Percentiles rank a stretch among this genome's conserved stretches.
Evolutionary conservation across 371 early-diverging fungal species (phyloP).

Genomic region (Syncephalastrum monosporum): DNA sequence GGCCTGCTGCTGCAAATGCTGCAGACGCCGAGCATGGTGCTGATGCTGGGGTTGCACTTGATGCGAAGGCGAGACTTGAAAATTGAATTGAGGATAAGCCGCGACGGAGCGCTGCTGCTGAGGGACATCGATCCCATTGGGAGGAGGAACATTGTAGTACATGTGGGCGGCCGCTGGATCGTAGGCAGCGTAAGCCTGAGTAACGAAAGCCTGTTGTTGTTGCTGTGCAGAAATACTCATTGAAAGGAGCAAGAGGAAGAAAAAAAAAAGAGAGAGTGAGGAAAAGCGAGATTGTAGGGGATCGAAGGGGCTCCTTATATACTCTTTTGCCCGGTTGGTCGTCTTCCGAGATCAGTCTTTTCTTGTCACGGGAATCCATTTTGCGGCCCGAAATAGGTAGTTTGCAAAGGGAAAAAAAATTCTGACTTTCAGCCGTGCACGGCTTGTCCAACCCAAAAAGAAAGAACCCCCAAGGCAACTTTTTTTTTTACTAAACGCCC

Average conservation of each 20-base stretch:
- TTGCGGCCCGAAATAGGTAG: too few relatives aligned
- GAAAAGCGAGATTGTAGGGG: conserved; percentile 2
- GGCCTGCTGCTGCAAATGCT: conserved; percentile 11
- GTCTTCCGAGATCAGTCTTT: too few relatives aligned
- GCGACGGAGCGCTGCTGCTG: conserved; percentile 11
- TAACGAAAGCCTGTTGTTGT: conserved; percentile 1
- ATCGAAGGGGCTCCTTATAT: too few relatives aligned
- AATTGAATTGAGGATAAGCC: conserved; percentile 9
- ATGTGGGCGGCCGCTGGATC: conserved; percentile 10
- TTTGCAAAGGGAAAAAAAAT: too few relatives aligned
- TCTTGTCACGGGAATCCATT: too few relatives aligned
- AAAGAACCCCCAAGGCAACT: too few relatives aligned
- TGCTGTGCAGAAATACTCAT: conserved; percentile 9
- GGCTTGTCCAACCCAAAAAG: too few relatives aligned
- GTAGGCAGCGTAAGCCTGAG: conserved; percentile 10
- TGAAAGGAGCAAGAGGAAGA: conserved; percentile 4
- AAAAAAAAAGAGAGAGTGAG: conserved; percentile 2
- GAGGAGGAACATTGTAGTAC: conserved; percentile 7
- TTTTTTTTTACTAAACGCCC: too few relatives aligned
- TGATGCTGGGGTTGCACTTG: conserved; percentile 13
- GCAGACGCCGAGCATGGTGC: conserved; percentile 10
- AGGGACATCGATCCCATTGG: not conserved
- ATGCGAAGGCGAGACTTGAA: conserved; percentile 11
- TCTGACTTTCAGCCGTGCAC: too few relatives aligned
- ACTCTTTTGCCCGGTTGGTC: too few relatives aligned